Evolutionary conservation across 331 rosid genomes (phyloP), one percentile per base, ranked within the genome.

Genomic region (Acacia concinna): DNA sequence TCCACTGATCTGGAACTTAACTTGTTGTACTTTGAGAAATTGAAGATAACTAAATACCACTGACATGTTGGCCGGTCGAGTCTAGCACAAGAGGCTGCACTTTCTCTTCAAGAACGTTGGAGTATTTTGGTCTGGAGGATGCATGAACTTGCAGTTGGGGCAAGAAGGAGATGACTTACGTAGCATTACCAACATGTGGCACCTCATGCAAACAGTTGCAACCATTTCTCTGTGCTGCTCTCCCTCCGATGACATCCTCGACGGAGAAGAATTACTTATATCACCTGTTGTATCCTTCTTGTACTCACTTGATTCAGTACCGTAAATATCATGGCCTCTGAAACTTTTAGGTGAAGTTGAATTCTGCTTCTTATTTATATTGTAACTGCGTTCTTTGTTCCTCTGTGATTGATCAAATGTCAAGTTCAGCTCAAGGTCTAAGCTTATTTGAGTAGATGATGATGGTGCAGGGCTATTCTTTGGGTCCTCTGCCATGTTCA

Each of bases 141-240:
- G 91, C 88, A 91, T 83, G 87, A 90, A 91, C 88, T 96, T 96
- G 91, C 99, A 96, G 81, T 93, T 93, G 9, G 99, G 99, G 68
- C 99, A 96, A 21, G 94, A 59, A 46, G 97, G 99, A 17, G 99
- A 91, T 17, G 97, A 91, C 66, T 86, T 90, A 82, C 94, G 93
- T 3, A 96, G 85, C 98, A 96, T 93, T 2, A 96, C 97, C 84
- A 96, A 74, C 93, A 96, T 90, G 78, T 93, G 96, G 77, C 99
- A 96, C 40, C 71, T 74, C 91, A 81, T 82, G 90, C 99, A 96
- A 72, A 96, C 99, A n/a, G 91, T 88, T 4, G 99, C 94, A 34
- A 90, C 91, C 98, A 96, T 96, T 77, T 93, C 97, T 28, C 84
- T 88, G 35, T 80, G 72, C 28, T 80, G 72, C 28, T 84, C 88